Evolutionary conservation across 495 filamentous ascomycete species (phyloP).

Genomic region (Tuber magnatum): DNA sequence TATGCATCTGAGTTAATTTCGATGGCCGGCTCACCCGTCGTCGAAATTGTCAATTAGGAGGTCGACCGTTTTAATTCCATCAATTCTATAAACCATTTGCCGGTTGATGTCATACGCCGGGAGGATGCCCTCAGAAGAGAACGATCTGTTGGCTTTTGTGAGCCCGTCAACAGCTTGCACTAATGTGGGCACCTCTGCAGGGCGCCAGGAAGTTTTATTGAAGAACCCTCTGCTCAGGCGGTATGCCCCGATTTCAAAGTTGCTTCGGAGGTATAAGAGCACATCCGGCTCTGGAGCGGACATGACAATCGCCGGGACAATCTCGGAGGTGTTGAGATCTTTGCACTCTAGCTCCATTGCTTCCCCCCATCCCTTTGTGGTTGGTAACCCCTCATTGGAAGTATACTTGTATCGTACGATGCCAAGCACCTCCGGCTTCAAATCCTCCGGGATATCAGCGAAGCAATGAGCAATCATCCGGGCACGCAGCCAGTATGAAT

Average conservation of each 20-base stretch:
- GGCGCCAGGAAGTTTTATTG: slow-evolving; percentile 51
- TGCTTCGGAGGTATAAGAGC: slow-evolving; percentile 49
- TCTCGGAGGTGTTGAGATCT: slow-evolving; percentile 38
- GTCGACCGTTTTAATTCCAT: slow-evolving; percentile 49
- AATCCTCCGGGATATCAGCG: slow-evolving; percentile 45
- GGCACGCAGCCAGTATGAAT: slow-evolving; percentile 55
- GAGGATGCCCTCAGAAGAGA: slow-evolving; percentile 49
- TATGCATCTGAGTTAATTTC: neutral
- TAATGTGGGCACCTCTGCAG: slow-evolving; percentile 45
- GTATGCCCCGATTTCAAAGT: slow-evolving; percentile 53
- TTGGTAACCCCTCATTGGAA: slow-evolving; percentile 32
- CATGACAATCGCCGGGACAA: slow-evolving; percentile 41
- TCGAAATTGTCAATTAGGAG: slow-evolving; percentile 61
- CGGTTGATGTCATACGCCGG: slow-evolving; percentile 48
- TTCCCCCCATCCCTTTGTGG: slow-evolving; percentile 32
- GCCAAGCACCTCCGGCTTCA: slow-evolving; percentile 51
- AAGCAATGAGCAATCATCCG: slow-evolving; percentile 54
- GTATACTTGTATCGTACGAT: slow-evolving; percentile 50
- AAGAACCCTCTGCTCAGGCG: slow-evolving; percentile 51
- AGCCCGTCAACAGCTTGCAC: slow-evolving; percentile 48
- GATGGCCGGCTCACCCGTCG: slow-evolving; percentile 40
- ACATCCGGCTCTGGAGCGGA: slow-evolving; percentile 37
- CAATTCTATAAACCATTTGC: slow-evolving; percentile 46
- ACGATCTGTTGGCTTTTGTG: slow-evolving; percentile 47
- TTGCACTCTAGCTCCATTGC: slow-evolving; percentile 28